Base-by-base conservation (phyloP, 1,284 basidiomycete genomes). In the Trichosporon coremiiforme region DNA sequence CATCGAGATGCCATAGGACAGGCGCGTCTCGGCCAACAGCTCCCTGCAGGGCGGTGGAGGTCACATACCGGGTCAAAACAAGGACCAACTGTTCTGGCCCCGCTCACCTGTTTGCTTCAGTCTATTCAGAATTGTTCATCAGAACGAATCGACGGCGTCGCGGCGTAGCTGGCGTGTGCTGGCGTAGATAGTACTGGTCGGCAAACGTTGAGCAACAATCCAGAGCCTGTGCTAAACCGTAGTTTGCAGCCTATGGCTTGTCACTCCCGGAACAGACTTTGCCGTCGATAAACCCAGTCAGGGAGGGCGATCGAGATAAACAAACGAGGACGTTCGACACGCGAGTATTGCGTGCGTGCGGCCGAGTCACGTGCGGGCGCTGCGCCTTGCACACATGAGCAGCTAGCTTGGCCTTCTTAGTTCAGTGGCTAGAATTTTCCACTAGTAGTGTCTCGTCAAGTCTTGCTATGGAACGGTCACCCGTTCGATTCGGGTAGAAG, bases 371-470 rank as follows among this genome's bases (percentile, higher is more conserved):
- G 45, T 17, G 45, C 45, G 45, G 25, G 25, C 17, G 45, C 45
- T 7, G 33, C 33, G 33, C 33, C 45, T 17, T 17, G 45, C 17
- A n/a, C 17, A n/a, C 45, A 47, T 7, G 13, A n/a, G 17, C 33
- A 20, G n/a, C 17, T 9, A 47, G 20, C 20, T 20, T 13, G 4
- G 57, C 57, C 57, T 62, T 62, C 57, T 62, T 62, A 62, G 57
- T 62, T 62, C 57, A 62, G 57, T 62, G 57, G 57, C 57, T 62
- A 62, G 57, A 62, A 62, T 62, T 62, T 62, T 62, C 57, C 57
- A 62, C 57, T 62, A 62, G 57, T 62, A 62, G 57, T 62, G 17
- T 62, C 10, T n/a, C 29, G 8, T 62, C 57, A 31, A 15, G 38
- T 41, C 38, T 41, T 41, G 15, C 57, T 62, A 62, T 62, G 57